These are phyloP conservation scores for Myotisia sp. DNA, from an alignment of 2,329 filamentous ascomycete species.

Conservation along the genomic window DNA sequence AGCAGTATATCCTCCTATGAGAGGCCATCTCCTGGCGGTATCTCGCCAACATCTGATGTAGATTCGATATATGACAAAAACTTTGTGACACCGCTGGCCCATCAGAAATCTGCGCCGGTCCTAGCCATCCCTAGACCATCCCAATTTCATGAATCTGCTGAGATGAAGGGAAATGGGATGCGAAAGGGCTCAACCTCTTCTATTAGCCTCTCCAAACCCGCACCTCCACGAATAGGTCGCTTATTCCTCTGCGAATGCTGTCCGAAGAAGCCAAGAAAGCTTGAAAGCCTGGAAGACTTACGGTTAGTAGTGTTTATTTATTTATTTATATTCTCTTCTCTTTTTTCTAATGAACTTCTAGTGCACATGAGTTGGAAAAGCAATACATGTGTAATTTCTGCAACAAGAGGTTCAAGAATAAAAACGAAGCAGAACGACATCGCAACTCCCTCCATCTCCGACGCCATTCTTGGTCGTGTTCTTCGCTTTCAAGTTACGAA, in stretches of 20 bases:
- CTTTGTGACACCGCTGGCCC: constrained; percentile 34
- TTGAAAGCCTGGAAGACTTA: constrained; percentile 69
- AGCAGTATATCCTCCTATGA: constrained; percentile 52
- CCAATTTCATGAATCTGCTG: constrained; percentile 24
- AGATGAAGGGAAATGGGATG: constrained; percentile 24
- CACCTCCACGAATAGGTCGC: constrained; percentile 38
- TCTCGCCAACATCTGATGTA: constrained; percentile 45
- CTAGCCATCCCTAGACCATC: constrained; percentile 24
- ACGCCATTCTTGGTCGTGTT: constrained; percentile 93
- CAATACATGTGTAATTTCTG: constrained; percentile 91
- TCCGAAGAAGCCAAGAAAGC: constrained; percentile 93
- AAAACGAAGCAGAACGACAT: constrained; percentile 92
- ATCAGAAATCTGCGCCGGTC: constrained; percentile 27
- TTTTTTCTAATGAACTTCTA: constrained; percentile 24
- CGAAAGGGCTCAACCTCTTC: no score
- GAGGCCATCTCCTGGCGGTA: constrained; percentile 44
- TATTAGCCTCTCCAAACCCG: constrained; percentile 22
- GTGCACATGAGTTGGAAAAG: constrained; percentile 82
- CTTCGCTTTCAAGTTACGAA: constrained; percentile 59
- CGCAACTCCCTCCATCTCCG: constrained; percentile 89
- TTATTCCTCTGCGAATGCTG: constrained; percentile 80
- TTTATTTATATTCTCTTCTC: not conserved
- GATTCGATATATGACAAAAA: constrained; percentile 41
- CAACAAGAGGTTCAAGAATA: constrained; percentile 94
- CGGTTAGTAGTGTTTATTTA: constrained; percentile 45